Base-by-base conservation (phyloP, 2,329 filamentous ascomycete genomes). In the Hypoxylon sp. region DNA sequence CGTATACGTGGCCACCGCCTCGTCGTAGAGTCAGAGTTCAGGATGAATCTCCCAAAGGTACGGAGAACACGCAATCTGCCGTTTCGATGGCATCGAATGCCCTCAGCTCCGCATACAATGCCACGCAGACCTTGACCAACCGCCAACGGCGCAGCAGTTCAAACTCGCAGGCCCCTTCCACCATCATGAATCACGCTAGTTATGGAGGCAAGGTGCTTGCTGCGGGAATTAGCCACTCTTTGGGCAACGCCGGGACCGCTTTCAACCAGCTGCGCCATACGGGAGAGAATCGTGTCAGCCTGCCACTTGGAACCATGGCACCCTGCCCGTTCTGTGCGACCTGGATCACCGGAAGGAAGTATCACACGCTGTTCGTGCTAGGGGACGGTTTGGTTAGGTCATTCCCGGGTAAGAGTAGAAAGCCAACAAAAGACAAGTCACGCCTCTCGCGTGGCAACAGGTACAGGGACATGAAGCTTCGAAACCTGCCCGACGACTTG, bases 1-100 rank as follows among this genome's bases (percentile, higher is more conserved):
- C 91, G 3, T 94, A 93, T 67, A 87, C 90, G 64, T 97, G 93
- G 93, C 93, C 93, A 35, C 91, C 92, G 20, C 88, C 86, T 37
- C 82, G 84, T 33, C 80, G 82, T 49, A 79, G 81, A 56, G 75
- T 73, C 58, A 77, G 74, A 48, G 69, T 69, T 31, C 76, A 74
- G 57, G 80, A 84, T 31, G 74, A 74, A 15, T 74, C 76, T 10
- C 75, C 79, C 11, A 78, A 83, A 9, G 70, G 78, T 5, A 72
- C 83, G 2, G 83, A 87, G 41, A 75, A 76, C 20, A 65, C 79
- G 2, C 77, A 72, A 31, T 83, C 83, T 4, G 85, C 88, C 3
- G 83, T 91, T 13, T 86, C 88, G 3, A 85, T 89, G 15, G 89
- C 89, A 0, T 88, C 89, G 29, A 90, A 84, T 58, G 83, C 89